Conservation (phyloP, 164 flowering plant species). For the Vitis labrusca region DNA sequence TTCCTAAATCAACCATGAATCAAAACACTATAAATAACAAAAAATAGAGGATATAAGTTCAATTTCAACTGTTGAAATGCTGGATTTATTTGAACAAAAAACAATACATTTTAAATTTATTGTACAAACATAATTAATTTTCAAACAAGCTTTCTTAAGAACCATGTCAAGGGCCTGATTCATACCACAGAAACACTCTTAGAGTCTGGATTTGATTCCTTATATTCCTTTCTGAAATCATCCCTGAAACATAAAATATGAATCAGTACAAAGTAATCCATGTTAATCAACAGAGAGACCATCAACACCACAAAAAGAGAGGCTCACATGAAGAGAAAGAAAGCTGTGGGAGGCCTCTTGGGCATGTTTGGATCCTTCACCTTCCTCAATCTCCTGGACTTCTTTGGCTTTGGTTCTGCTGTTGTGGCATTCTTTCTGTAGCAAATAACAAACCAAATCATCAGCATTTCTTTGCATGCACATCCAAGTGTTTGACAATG, state of each 20-base stretch:
- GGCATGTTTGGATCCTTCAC: slow-evolving; percentile 62
- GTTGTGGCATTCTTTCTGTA: slow-evolving; percentile 46
- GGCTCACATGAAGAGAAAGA: slow-evolving; percentile 81
- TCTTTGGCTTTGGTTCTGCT: slow-evolving; percentile 50
- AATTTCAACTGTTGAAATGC: too few species aligned
- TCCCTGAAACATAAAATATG: slow-evolving; percentile 47
- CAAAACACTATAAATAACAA: not conserved
- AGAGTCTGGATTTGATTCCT: slow-evolving; percentile 64
- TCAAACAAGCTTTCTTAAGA: too few species aligned
- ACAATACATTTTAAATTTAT: too few species aligned
- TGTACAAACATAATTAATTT: too few species aligned
- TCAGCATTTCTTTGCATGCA: not conserved
- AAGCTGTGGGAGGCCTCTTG: slow-evolving; percentile 88
- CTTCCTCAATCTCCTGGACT: slow-evolving; percentile 40
- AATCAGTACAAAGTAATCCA: not conserved
- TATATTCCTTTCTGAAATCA: slow-evolving; percentile 67
- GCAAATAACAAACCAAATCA: not conserved
- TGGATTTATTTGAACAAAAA: too few species aligned
- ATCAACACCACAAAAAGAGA: not conserved
- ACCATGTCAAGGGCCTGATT: too few species aligned
- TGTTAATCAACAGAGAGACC: not conserved
- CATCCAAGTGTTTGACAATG: not conserved
- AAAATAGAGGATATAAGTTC: too few species aligned
- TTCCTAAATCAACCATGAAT: not conserved
- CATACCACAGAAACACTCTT: slow-evolving; percentile 58